Evolutionary conservation across 129 eudicot genomes (phyloP).

Genomic region (Pseudognaphalium luteoalbum): DNA sequence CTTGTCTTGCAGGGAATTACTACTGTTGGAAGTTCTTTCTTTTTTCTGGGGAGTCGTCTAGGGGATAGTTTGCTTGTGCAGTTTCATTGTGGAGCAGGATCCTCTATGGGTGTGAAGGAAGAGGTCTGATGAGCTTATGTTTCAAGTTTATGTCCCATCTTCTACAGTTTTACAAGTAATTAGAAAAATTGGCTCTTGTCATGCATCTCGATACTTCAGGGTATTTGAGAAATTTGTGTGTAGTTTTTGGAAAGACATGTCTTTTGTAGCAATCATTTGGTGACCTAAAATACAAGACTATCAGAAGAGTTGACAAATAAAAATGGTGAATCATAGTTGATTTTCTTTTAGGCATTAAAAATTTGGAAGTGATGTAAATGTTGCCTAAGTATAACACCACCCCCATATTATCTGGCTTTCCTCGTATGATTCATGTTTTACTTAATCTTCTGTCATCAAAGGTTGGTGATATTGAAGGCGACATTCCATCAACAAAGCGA

Average conservation of each 20-base stretch:
- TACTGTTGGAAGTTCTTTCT: conserved; percentile 80
- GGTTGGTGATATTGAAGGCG: conserved; percentile 93
- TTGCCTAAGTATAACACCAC: not conserved
- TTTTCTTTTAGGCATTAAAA: not conserved
- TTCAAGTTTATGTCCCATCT: conserved; percentile 1
- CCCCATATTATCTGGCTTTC: not conserved
- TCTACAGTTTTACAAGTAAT: not conserved
- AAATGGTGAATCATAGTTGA: not conserved
- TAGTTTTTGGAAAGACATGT: not conserved
- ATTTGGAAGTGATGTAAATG: not conserved
- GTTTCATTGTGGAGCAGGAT: conserved; percentile 67
- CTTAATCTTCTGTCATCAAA: conserved; percentile 26
- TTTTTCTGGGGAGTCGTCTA: conserved; percentile 93
- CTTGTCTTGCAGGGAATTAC: conserved; percentile 62
- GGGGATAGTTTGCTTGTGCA: conserved; percentile 99
- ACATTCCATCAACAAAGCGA: conserved; percentile 68
- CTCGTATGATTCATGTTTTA: conserved; percentile 7
- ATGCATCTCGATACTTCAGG: not conserved
- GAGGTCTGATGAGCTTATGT: conserved; percentile 50
- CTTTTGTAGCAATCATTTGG: not conserved
- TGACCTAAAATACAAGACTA: not conserved
- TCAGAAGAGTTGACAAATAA: not conserved
- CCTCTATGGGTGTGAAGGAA: conserved; percentile 63
- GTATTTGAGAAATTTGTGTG: not conserved
- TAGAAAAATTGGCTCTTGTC: too few species aligned